Evolutionary conservation across 768 basidiomycete genomes (phyloP).

Genomic region (Leccinum uliginosum): DNA sequence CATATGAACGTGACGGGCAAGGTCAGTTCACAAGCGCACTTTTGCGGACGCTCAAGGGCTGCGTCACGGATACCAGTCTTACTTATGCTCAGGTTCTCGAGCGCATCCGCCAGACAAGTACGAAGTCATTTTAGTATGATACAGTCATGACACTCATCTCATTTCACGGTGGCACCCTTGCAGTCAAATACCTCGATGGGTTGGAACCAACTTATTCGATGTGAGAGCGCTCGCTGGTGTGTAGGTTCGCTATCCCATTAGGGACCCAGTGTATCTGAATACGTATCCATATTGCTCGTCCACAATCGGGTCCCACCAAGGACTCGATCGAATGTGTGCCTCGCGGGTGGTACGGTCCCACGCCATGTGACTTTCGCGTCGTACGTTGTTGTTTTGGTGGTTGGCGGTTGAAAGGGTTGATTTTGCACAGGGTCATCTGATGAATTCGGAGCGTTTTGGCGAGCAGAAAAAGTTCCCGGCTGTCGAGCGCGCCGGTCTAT

Average conservation of each 20-base stretch:
- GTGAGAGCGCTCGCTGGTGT: constrained; percentile 7
- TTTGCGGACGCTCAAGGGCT: constrained; percentile 8
- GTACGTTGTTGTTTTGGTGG: too few relatives aligned
- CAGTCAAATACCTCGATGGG: constrained; percentile 29
- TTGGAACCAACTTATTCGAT: constrained; percentile 26
- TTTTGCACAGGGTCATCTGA: background rate
- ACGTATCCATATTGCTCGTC: too few relatives aligned
- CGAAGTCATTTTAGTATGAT: background rate
- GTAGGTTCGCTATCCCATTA: constrained; percentile 4
- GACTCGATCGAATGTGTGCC: too few relatives aligned
- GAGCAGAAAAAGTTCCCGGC: background rate
- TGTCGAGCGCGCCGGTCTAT: background rate
- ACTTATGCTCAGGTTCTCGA: constrained; percentile 24
- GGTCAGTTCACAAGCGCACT: constrained; percentile 27
- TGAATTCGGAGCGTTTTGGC: background rate
- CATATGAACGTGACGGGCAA: constrained; percentile 18
- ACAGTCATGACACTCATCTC: background rate
- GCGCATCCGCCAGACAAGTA: constrained; percentile 12
- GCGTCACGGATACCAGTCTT: constrained; percentile 6
- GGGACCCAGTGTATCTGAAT: too few relatives aligned
- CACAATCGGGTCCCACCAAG: too few relatives aligned
- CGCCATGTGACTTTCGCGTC: too few relatives aligned
- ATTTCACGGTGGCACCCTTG: background rate
- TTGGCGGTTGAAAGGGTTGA: background rate
- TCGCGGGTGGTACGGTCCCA: too few relatives aligned